Base-by-base conservation (phyloP, 768 basidiomycete species). In the Boletus edulis region DNA sequence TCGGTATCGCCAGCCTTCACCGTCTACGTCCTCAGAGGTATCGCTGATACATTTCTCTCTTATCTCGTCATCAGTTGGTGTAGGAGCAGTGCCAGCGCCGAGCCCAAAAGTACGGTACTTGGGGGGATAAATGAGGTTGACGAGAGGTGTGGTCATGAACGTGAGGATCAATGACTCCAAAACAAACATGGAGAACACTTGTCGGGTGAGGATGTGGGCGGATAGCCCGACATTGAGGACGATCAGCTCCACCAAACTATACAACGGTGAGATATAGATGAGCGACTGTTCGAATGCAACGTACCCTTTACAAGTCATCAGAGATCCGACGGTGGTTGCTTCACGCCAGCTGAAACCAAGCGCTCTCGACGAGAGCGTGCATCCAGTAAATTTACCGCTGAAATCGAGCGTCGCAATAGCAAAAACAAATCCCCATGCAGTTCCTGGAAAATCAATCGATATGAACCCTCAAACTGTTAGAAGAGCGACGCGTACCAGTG, bases 261-360 rank as follows among this genome's bases (percentile, higher is more conserved):
- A 15, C 5, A 31, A 50, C 18, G 32, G 18, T 63, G 22, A 63
- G 57, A 49, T 27, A 54, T 2, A 9, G 3, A 18, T 10, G 15
- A 54, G 46, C 34, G 35, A 56, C 15, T 34, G 1, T 32, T 0
- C 27, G 44, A 51, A 35, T 11, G 40, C 38, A 38, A 87, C 77
- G 38, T 54, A 89, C 89, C 94, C 94, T 78, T 99, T 95, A 67
- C 94, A 96, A 68, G 84, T 89, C 95, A 99, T 98, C 39, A 98
- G 73, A 20, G 90, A 86, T 0, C 97, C 97, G 53, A 98, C 89
- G 0, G 95, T 83, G 31, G 84, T 77, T 0, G 87, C 73, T 66
- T 98, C 95, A 31, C 96, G 78, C 83, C 83, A 87, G 7, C 70
- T 82, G 72, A 96, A 98, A 2, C 87, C 86, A 9, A 86, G 58